Evolutionary conservation across 495 filamentous ascomycete species (phyloP).

Genomic region (Tuber borchii): DNA sequence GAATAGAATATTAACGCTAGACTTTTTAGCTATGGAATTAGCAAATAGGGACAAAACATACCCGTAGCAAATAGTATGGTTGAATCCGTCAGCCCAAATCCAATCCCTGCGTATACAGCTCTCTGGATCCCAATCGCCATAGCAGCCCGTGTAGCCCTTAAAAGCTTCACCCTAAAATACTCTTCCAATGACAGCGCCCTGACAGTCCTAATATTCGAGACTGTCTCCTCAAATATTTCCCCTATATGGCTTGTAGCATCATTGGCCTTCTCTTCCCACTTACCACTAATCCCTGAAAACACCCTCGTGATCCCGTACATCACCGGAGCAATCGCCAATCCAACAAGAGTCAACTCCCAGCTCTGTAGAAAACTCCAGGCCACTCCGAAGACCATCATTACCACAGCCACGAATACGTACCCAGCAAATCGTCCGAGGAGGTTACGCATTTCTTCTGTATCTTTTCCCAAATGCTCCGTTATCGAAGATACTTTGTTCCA

Average conservation of each 20-base stretch:
- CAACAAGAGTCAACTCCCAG: slow-evolving; percentile 79
- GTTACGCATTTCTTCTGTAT: slow-evolving; percentile 82
- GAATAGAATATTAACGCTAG: slow-evolving; percentile 77
- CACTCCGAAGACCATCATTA: slow-evolving; percentile 61
- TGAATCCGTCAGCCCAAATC: slow-evolving; percentile 71
- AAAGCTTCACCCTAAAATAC: slow-evolving; percentile 65
- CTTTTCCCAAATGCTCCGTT: slow-evolving; percentile 65
- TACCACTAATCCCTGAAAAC: slow-evolving; percentile 56
- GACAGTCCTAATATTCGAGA: slow-evolving; percentile 76
- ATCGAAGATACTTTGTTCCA: slow-evolving; percentile 59
- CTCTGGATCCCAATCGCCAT: slow-evolving; percentile 54
- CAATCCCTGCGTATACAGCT: slow-evolving; percentile 58
- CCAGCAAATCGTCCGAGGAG: slow-evolving; percentile 71
- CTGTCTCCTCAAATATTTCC: slow-evolving; percentile 66
- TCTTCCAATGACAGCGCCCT: slow-evolving; percentile 67
- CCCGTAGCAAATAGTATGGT: slow-evolving; percentile 62
- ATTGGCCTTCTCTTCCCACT: slow-evolving; percentile 66
- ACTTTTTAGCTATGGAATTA: slow-evolving; percentile 2
- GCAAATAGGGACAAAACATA: slow-evolving; percentile 32
- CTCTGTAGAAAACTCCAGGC: slow-evolving; percentile 66
- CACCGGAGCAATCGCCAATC: slow-evolving; percentile 60
- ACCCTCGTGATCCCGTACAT: slow-evolving; percentile 59
- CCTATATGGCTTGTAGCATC: slow-evolving; percentile 52
- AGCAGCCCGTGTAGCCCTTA: slow-evolving; percentile 47
- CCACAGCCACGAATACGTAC: slow-evolving; percentile 56